Evolutionary conservation across 805 yeast species (phyloP), one percentile per base, ranked within the genome.

Genomic region (Ogataea corticis): DNA sequence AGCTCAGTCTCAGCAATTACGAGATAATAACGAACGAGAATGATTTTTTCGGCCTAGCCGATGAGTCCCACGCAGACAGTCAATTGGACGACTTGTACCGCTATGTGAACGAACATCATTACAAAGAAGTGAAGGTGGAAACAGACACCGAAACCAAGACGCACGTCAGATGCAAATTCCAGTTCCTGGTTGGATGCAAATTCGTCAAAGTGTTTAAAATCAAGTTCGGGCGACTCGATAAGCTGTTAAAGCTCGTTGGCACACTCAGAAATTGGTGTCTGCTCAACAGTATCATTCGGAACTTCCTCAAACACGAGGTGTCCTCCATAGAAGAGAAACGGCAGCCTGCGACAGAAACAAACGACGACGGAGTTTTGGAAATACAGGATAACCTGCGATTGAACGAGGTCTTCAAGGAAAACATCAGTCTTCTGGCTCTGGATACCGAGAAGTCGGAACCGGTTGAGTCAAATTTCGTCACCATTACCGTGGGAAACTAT

Each of bases 211-310:
- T 64, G 3, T 59, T 52, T 29, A 63, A 63, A 40, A 50, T 63
- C 31, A 61, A 61, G 41, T 53, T 62, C 33, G 43, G 38, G 4
- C 45, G 49, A 17, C 36, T 61, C 30, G 55, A 54, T 5, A 51
- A 44, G 30, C 45, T 62, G 11, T 25, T 38, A 28, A 39, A 48
- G 3, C 29, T 63, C n/a, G 41, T 62, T 3, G 42, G 45, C n/a
- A 45, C 45, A 0, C 41, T 64, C 3, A 45, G 68, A 12, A 61
- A 44, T 16, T 64, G 67, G 68, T 57, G 59, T 28, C 41, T 61
- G 17, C 15, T 62, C 16, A 58, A 57, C 41, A 59, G 48, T 16
- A 30, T 63, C 10, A 30, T 63, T 12, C 39, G 60, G 3, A 62
- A 63, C 36, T 41, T 46, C 25, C 35, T 49, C 13, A 46, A 41